These are phyloP conservation scores for Catunica adiposa DNA, from an alignment of 2,329 filamentous ascomycete species.

Conservation along the genomic window DNA sequence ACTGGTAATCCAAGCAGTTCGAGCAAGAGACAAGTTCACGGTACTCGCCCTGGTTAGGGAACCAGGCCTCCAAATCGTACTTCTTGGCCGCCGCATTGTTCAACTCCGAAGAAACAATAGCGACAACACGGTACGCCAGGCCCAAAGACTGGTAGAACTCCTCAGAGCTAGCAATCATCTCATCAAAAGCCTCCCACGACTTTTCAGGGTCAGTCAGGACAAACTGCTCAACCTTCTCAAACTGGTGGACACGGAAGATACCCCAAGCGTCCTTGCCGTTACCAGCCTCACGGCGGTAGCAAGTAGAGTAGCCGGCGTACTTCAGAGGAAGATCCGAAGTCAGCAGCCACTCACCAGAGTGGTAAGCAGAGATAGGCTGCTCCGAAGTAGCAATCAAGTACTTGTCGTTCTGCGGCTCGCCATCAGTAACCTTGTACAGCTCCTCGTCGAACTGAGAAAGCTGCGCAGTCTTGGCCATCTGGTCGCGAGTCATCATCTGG, in stretches of 20 bases:
- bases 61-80: slow-evolving; percentile 91
- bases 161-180: slow-evolving; percentile 81
- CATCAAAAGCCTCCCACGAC: slow-evolving; percentile 83
- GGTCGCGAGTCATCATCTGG: slow-evolving; percentile 85
- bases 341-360: slow-evolving; percentile 85
- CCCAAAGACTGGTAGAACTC: slow-evolving; percentile 87
- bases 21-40: slow-evolving; percentile 96
- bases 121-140: slow-evolving; percentile 79
- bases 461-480: slow-evolving; percentile 97
- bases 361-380: slow-evolving; percentile 84
- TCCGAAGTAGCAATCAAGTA: slow-evolving; percentile 66
- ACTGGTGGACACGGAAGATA: slow-evolving; percentile 95
- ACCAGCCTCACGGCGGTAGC: slow-evolving; percentile 90
- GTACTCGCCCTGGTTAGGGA: slow-evolving; percentile 81
- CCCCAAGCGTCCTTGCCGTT: slow-evolving; percentile 87
- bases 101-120: slow-evolving; percentile 89
- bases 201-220: slow-evolving; percentile 70
- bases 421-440: slow-evolving; percentile 87
- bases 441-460: slow-evolving; percentile 96
- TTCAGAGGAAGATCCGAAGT: slow-evolving; percentile 77
- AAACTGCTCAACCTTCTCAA: slow-evolving; percentile 85
- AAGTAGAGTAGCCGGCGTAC: slow-evolving; percentile 83
- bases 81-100: slow-evolving; percentile 71
- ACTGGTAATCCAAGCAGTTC: slow-evolving; percentile 97
- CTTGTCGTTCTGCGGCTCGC: slow-evolving; percentile 78